phyloP scores from a whole-genome alignment of 768 basidiomycete genomes.

The Phylloporus arenicola region DNA sequence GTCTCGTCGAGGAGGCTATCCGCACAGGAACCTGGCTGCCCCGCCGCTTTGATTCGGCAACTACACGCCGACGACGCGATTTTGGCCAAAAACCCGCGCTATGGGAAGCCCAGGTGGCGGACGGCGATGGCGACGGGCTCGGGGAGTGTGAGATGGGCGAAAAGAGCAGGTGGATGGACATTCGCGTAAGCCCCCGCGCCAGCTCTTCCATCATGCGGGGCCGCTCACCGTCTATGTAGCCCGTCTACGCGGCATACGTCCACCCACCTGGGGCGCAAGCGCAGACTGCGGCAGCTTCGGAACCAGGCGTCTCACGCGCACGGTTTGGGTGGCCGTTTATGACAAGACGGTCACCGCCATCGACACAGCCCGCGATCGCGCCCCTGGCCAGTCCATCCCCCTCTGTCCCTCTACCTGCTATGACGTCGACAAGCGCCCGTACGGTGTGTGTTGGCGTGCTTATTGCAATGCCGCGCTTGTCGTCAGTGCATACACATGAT shows the following conservation, averaged over 20 bases:
- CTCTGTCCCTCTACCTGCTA: conserved; percentile 7
- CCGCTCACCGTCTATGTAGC: conserved; percentile 11
- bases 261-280: background rate
- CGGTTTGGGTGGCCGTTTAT: conserved; percentile 18
- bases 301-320: conserved; percentile 5
- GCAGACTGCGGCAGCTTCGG: background rate
- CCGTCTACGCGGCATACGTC: conserved; percentile 20
- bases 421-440: conserved; percentile 7
- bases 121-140: conserved; percentile 6
- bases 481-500: conserved; percentile 8
- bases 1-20: conserved; percentile 58
- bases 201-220: background rate
- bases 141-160: conserved; percentile 5
- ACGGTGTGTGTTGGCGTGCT: conserved; percentile 37
- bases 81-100: conserved; percentile 29
- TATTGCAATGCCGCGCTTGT: conserved; percentile 38
- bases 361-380: conserved; percentile 6
- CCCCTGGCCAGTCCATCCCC: background rate
- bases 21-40: conserved; percentile 58
- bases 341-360: conserved; percentile 11
- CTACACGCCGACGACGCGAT: conserved; percentile 21
- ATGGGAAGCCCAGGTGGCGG: conserved; percentile 26
- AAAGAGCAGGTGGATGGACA: conserved; percentile 25
- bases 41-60: conserved; percentile 7
- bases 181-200: conserved; percentile 18